Base-by-base conservation (phyloP, 495 filamentous ascomycete genomes). In the Daldinia caldariorum region DNA sequence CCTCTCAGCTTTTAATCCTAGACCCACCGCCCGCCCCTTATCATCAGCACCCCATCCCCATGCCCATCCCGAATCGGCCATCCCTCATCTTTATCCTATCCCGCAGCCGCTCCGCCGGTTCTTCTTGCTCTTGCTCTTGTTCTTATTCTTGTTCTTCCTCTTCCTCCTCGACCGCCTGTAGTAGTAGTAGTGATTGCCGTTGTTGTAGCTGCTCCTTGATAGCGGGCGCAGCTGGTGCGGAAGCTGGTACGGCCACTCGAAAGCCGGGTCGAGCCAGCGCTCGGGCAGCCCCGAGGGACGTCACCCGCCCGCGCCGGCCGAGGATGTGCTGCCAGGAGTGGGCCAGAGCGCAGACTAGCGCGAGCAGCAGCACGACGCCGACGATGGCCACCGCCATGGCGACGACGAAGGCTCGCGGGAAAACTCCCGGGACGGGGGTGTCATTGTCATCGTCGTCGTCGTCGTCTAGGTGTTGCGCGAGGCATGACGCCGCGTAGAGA, bases 321-420 rank as follows among this genome's bases (percentile, higher is more conserved):
- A 70, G 38, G 32, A 76, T 70, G 54, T 64, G 50, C 31, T 69
- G 65, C 74, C 71, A 76, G 45, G 50, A 72, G 59, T 74, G 68
- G 6, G 74, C 68, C 58, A 71, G 51, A n/a, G 63, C 68, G 66
- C 71, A 76, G 26, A 74, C 39, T 26, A 74, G 35, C 18, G 60
- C 41, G 7, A 66, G 31, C 47, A 61, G 53, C 2, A 72, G 26
- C 13, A 65, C 58, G 1, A 71, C 63, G 43, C 45, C 37, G 6
- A 60, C 20, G n/a, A 66, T 50, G 22, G 51, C 63, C 0, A 72
- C 58, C 16, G 43, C 59, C 50, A 70, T 50, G 29, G 71, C 74
- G 16, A 50, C 59, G 34, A 63, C 55, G 68, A 76, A 76, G 4
- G 66, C 71, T 13, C 54, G 61, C 6, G 74, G 47, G 59, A 72